A percentile compares a stretch with the other conserved stretches of the same genome.
These are phyloP conservation scores for Striga hermonthica DNA, from an alignment of 305 asterid genomes.

Conservation along the genomic window DNA sequence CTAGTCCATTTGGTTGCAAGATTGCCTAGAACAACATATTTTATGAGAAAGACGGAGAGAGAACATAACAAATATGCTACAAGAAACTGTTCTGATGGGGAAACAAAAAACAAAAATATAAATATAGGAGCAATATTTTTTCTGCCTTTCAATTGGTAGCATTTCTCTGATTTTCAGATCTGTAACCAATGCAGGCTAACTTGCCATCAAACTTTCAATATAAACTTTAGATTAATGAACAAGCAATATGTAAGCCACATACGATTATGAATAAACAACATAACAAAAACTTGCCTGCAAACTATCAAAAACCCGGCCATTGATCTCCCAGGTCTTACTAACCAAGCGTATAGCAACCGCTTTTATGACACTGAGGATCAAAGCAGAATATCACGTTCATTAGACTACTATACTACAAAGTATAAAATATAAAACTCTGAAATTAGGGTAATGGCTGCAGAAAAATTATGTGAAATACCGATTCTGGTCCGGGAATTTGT, in stretches of 20 bases:
- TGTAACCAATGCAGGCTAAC: neutral
- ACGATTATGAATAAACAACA: slow-evolving; percentile 21
- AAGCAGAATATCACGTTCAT: slow-evolving; percentile 26
- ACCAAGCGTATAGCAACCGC: slow-evolving; percentile 85
- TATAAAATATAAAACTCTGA: slow-evolving; percentile 2
- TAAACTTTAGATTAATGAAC: slow-evolving; percentile 19
- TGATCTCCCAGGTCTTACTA: slow-evolving; percentile 97
- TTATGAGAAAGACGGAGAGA: neutral
- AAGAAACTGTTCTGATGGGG: neutral
- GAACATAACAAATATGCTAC: neutral
- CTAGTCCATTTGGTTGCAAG: slow-evolving; percentile 58
- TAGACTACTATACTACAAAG: neutral
- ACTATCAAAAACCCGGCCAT: slow-evolving; percentile 82
- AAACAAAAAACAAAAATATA: neutral
- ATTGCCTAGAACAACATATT: slow-evolving; percentile 46
- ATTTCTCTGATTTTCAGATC: neutral
- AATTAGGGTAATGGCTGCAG: no score
- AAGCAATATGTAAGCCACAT: slow-evolving; percentile 21
- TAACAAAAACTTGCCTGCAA: slow-evolving; percentile 65
- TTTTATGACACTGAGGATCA: slow-evolving; percentile 56
- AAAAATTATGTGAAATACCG: neutral
- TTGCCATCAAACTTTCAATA: neutral
- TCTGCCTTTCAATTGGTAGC: neutral
- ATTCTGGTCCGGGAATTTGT: slow-evolving; percentile 4
- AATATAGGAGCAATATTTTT: neutral